These are phyloP conservation scores for Candida jianshihensis DNA, from an alignment of 805 yeast species.

Conservation along the genomic window DNA sequence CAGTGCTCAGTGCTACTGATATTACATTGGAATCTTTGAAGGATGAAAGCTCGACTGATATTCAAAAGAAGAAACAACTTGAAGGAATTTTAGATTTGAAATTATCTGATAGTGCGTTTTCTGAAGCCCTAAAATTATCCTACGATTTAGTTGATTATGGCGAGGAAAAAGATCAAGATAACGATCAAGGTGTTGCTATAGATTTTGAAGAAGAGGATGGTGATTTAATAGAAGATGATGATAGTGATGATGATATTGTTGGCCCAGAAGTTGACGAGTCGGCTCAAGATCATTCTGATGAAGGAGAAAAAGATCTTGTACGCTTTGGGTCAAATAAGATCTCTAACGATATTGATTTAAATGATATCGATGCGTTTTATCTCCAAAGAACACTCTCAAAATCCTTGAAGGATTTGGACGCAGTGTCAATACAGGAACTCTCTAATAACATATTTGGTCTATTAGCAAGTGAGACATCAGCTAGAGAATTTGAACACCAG, in stretches of 20 bases:
- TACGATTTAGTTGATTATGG: slow-evolving; percentile 45
- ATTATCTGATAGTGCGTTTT: slow-evolving; percentile 23
- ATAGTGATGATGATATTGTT: slow-evolving; percentile 23
- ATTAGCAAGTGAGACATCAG: slow-evolving; percentile 30
- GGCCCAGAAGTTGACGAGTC: slow-evolving; percentile 24
- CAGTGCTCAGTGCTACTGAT: slow-evolving; percentile 67
- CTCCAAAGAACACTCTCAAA: slow-evolving; percentile 43
- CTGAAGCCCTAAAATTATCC: slow-evolving; percentile 28
- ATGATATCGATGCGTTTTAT: slow-evolving; percentile 43
- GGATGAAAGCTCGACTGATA: slow-evolving; percentile 35
- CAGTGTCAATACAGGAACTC: slow-evolving; percentile 32
- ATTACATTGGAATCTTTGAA: slow-evolving; percentile 49
- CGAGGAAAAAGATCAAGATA: slow-evolving; percentile 14
- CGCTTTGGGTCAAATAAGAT: slow-evolving; percentile 11
- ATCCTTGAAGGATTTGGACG: slow-evolving; percentile 28
- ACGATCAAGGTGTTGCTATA: slow-evolving; percentile 35
- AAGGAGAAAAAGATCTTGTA: slow-evolving; percentile 18
- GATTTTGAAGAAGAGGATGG: slow-evolving; percentile 40
- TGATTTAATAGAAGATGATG: slow-evolving; percentile 26
- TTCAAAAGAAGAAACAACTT: slow-evolving; percentile 38
- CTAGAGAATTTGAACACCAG: slow-evolving; percentile 44
- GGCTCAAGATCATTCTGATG: slow-evolving; percentile 21
- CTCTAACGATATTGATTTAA: slow-evolving; percentile 23
- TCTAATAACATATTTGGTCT: slow-evolving; percentile 33
- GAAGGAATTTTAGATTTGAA: slow-evolving; percentile 37